Evolutionary conservation across 352 stramenopile species (phyloP), one percentile per base, ranked within the genome.

Genomic region (Phytophthora megakarya): DNA sequence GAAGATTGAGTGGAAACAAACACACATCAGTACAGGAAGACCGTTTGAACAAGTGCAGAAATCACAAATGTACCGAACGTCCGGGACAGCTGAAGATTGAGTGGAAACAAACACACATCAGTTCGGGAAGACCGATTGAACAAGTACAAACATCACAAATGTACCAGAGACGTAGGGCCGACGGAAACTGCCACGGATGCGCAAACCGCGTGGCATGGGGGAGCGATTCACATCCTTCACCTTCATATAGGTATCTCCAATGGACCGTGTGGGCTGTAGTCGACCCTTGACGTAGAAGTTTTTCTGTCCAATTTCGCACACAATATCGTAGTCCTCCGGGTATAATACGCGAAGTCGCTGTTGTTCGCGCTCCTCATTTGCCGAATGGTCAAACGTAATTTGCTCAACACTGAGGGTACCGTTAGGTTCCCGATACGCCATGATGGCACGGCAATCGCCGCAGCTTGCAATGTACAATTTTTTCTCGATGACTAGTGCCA

Each of bases 211-310:
- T 13, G 80, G 80, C 80, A 89, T 89, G 5, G 80, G 80, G 19
- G 74, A 65, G 3, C 71, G 65, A 66, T 89, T 89, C 62, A 89
- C 80, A 19, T 89, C 76, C 48, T 86, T 83, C n/a, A 86, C 72
- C 45, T 89, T 89, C 80, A 89, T 89, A 66, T 89, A 89, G 33
- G 78, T 89, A 54, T 89, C 80, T 22, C 80, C 80, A 37, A 89
- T 79, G 26, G 74, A 85, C 4, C 80, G 78, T 39, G 80, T 89
- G 8, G 80, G 80, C 61, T 89, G 80, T 53, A 89, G 72, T 15
- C 80, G 67, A n/a, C 80, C 80, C 35, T 89, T 89, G 45, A 89
- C 80, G 65, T 89, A 89, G 40, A 74, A 89, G 60, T 89, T 89
- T 32, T 75, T 72, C 35, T 65, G 58, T n/a, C 80, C 78, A 25